Base-by-base conservation (phyloP, 805 yeast species). In the Starmerella powellii region DNA sequence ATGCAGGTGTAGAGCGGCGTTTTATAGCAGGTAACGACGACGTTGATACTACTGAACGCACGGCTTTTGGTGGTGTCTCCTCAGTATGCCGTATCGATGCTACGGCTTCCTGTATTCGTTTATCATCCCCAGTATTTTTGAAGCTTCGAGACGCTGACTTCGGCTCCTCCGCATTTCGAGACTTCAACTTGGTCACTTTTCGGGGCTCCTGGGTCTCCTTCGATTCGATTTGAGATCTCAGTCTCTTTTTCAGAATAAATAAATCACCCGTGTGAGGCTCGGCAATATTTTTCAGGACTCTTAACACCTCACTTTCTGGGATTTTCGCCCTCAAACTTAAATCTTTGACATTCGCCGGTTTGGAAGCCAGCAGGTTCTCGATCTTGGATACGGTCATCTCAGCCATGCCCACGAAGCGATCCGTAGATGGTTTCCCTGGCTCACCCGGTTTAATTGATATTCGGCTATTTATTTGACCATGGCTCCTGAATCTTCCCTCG, bases 1-100 rank as follows among this genome's bases (percentile, higher is more conserved):
- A 65, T 43, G 16, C 53, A 53, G 17, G 58, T 45, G 37, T 56
- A 57, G 37, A 53, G 54, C 12, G 46, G 46, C 2, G 62, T 52
- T 19, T 53, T 40, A 4, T 45, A 50, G 18, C 61, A 54, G 6
- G 58, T 43, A 33, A 52, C 58, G 36, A 48, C 62, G 6, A 63
- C 63, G 35, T 44, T 52, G 6, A n/a, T n/a, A n/a, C n/a, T n/a
- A n/a, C n/a, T n/a, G n/a, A n/a, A n/a, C n/a, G n/a, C n/a, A n/a
- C n/a, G 10, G 6, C 26, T 6, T 6, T 6, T 6, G 26, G 26
- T 15, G 35, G 35, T 21, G 6, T 15, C 20, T 6, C 8, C 8
- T 15, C 35, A 6, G n/a, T 15, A 12, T 32, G 10, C 13, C 18
- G 15, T 8, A 16, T 29, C 15, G 32, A n/a, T 12, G 6, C 32